Base-by-base conservation (phyloP, 345 rosid genomes). In the Ceriops decandra region DNA sequence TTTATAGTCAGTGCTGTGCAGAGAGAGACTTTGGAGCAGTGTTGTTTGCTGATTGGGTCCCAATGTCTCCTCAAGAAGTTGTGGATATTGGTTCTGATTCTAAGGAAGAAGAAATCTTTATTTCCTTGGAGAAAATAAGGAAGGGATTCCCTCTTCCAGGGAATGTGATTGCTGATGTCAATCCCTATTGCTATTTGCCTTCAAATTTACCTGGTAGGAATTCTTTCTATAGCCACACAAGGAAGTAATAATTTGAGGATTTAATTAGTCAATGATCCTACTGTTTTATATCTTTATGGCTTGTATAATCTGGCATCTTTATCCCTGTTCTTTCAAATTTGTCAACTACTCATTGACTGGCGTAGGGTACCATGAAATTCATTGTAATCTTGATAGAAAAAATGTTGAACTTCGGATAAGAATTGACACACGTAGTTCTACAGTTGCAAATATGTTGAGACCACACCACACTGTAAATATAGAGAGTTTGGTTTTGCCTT, bases 131-230 rank as follows among this genome's bases (percentile, higher is more conserved):
- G 65, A 73, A 53, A 60, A 60, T 78, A 64, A 65, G 1, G 7
- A 20, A n/a, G 5, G 85, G 85, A 61, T 68, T 61, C 47, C 67
- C 76, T 54, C 78, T 69, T 35, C 88, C 88, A 3, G 52, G 67
- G 46, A 80, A 84, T 76, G 85, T 84, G 53, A 62, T 75, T 15
- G 57, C 63, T 52, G 60, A 63, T 38, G 62, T 76, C 30, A 74
- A 76, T 78, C 85, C 85, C 31, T 76, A 69, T 69, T 7, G 2
- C 32, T 11, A 17, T 52, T 8, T 7, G 19, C 85, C 88, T 49
- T 33, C 63, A 32, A 38, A 78, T 72, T 75, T 84, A 36, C 79
- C 78, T 7, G 72, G 86, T 85, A 68, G 71, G 72, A 31, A 20
- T 26, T 22, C 1, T 63, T 42, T 24, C 49, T 64, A 15, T 62